These are phyloP conservation scores for Exophiala sp. DNA, from an alignment of 2,329 filamentous ascomycete genomes.

Conservation along the genomic window DNA sequence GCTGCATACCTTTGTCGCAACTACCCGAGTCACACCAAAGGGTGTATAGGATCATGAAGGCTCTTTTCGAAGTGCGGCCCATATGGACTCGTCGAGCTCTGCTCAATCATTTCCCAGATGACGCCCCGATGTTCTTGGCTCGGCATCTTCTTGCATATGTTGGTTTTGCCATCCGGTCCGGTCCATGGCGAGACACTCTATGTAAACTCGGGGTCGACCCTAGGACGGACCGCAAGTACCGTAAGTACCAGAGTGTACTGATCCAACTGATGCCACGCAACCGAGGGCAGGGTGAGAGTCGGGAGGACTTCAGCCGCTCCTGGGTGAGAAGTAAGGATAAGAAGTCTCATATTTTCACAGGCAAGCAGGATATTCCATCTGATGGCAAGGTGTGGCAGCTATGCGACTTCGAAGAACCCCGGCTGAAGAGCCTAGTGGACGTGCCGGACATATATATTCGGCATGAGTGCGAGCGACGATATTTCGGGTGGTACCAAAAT, in stretches of 20 bases:
- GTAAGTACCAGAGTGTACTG: conserved; percentile 81
- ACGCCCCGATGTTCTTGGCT: conserved; percentile 51
- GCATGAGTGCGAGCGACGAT: conserved; percentile 51
- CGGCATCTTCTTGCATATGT: conserved; percentile 75
- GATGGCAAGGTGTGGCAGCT: conserved; percentile 93
- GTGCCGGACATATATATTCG: conserved; percentile 49
- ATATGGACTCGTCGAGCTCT: conserved; percentile 82
- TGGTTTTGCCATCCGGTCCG: conserved; percentile 86
- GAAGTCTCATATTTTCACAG: conserved; percentile 70
- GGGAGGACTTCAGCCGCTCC: conserved; percentile 14
- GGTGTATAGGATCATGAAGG: conserved; percentile 49
- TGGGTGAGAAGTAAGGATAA: conserved; percentile 29
- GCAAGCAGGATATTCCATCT: conserved; percentile 58
- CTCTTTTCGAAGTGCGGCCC: conserved; percentile 66
- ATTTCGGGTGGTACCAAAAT: conserved; percentile 78
- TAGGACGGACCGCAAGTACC: conserved; percentile 66
- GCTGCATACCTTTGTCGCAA: conserved; percentile 11
- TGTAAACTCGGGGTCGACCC: conserved; percentile 84
- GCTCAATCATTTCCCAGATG: conserved; percentile 59
- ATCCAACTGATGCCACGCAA: conserved; percentile 58
- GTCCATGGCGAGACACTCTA: conserved; percentile 84
- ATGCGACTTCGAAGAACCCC: conserved; percentile 80
- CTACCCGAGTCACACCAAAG: conserved; percentile 7
- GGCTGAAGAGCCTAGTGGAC: conserved; percentile 58
- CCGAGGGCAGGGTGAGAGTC: conserved; percentile 27